phyloP scores from a whole-genome alignment of 305 asterid species.

The Ruellia speciosa region DNA sequence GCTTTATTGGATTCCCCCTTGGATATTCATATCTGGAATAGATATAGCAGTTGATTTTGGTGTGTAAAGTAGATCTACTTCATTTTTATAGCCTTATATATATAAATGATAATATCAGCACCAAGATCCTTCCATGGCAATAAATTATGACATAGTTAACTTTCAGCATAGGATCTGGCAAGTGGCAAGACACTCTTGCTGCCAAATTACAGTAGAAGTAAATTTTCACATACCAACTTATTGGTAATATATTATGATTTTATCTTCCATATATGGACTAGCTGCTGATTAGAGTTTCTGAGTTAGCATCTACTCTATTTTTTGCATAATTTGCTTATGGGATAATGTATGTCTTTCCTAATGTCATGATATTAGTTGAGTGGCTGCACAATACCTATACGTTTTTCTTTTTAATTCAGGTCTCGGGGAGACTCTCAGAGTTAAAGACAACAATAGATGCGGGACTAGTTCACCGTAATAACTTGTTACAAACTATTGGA shows the following conservation, averaged over 20 bases:
- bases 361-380: background rate
- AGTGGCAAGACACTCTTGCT: background rate
- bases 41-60: too few relatives aligned
- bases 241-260: background rate
- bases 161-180: too few relatives aligned
- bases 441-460: conserved; percentile 89
- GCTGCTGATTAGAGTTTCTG: too few relatives aligned
- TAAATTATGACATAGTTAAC: too few relatives aligned
- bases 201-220: background rate
- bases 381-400: background rate
- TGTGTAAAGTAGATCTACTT: too few relatives aligned
- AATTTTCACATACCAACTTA: too few relatives aligned
- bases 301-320: background rate
- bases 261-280: background rate
- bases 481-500: conserved; percentile 69
- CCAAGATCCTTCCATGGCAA: too few relatives aligned
- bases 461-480: conserved; percentile 78
- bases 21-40: too few relatives aligned
- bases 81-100: too few relatives aligned
- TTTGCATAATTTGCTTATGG: background rate
- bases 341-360: background rate
- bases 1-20: too few relatives aligned
- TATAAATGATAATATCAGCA: too few relatives aligned
- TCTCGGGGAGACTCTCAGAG: conserved; percentile 78
- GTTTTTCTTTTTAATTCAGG: conserved; percentile 37